These are phyloP conservation scores for Malus sieversii DNA, from an alignment of 306 rosid species.

Conservation along the genomic window DNA sequence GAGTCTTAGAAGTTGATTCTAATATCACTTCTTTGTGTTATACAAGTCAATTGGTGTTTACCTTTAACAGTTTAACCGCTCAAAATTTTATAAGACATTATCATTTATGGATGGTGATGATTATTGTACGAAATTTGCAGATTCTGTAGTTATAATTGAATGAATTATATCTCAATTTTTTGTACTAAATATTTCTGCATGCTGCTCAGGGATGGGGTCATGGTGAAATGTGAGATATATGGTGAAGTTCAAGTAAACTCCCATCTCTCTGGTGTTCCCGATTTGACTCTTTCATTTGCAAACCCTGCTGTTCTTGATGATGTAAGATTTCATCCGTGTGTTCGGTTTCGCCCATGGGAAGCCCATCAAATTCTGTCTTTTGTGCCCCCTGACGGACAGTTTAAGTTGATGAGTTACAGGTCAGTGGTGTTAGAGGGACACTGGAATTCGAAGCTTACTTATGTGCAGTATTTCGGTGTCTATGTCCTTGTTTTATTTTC, in stretches of 20 bases:
- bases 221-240: constrained; percentile 79
- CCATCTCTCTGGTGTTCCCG: constrained; percentile 86
- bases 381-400: constrained; percentile 95
- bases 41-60: background rate
- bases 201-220: constrained; percentile 65
- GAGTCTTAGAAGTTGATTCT: background rate
- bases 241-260: constrained; percentile 95
- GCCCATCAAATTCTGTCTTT: constrained; percentile 80
- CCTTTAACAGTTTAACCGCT: too few species aligned
- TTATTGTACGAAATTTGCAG: background rate
- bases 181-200: background rate
- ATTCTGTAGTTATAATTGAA: background rate
- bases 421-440: constrained; percentile 7
- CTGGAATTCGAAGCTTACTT: background rate
- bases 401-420: constrained; percentile 96
- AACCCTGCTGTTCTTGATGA: constrained; percentile 83
- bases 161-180: constrained; percentile 4
- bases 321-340: constrained; percentile 91
- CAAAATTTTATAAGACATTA: background rate
- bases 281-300: constrained; percentile 75
- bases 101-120: background rate
- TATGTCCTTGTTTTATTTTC: background rate
- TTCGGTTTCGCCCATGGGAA: constrained; percentile 88
- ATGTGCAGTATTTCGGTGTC: background rate
- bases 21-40: background rate